phyloP scores from a whole-genome alignment of 768 basidiomycete species.

The Gymnopilus dilepis region DNA sequence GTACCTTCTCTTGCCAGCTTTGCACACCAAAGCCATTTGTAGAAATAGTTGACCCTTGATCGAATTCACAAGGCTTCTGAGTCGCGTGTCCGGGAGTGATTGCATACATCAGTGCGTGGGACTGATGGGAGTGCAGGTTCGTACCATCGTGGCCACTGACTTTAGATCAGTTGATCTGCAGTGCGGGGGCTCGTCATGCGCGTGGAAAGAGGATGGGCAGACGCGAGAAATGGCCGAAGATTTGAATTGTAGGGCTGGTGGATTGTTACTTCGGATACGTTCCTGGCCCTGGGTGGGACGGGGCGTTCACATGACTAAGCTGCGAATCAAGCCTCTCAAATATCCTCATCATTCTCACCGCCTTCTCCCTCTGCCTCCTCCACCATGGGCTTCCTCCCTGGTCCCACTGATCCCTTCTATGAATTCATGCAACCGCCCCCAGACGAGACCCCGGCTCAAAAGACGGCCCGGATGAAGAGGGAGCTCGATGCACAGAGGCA shows the following conservation, averaged over 20 bases:
- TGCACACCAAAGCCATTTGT: not conserved
- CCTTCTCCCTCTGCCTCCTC: constrained; percentile 19
- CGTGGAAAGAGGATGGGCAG: not conserved
- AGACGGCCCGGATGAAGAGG: constrained; percentile 48
- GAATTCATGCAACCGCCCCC: constrained; percentile 53
- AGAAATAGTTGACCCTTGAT: not conserved
- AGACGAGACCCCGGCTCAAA: constrained; percentile 58
- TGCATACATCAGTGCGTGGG: constrained; percentile 13
- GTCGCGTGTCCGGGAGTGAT: constrained; percentile 1
- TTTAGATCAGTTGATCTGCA: constrained; percentile 9
- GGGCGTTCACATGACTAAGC: constrained; percentile 23
- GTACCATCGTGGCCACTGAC: constrained; percentile 13
- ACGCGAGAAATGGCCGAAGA: constrained; percentile 22
- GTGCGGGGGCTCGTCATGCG: constrained; percentile 1
- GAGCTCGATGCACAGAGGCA: constrained; percentile 53
- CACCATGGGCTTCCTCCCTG: constrained; percentile 41
- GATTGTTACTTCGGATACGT: constrained; percentile 16
- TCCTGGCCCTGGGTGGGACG: constrained; percentile 23
- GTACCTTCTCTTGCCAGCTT: too few relatives aligned
- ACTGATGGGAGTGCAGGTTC: constrained; percentile 15
- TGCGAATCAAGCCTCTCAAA: constrained; percentile 24
- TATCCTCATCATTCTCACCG: constrained; percentile 23
- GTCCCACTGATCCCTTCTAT: constrained; percentile 48
- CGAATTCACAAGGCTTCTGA: not conserved
- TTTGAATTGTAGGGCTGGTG: constrained; percentile 11